These are phyloP conservation scores for Botryotinia narcissicola DNA, from an alignment of 2,329 filamentous ascomycete genomes.

Conservation along the genomic window DNA sequence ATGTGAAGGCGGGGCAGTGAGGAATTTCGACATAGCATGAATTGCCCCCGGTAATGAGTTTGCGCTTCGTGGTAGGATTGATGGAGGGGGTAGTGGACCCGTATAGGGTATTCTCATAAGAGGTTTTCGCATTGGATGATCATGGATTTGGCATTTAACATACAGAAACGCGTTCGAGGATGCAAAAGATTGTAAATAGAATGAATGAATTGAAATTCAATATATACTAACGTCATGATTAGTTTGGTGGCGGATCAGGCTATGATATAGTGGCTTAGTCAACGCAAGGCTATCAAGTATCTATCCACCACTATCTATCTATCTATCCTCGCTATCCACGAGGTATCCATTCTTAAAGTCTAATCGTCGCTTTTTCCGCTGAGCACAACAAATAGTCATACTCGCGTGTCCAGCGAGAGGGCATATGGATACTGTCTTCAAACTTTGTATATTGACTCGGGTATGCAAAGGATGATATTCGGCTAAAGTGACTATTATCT, in stretches of 20 bases:
- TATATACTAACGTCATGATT: neutral
- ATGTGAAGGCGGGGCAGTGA: conserved; percentile 57
- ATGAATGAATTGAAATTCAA: neutral
- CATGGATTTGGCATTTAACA: conserved; percentile 1
- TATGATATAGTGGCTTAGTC: neutral
- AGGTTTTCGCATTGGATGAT: conserved; percentile 58
- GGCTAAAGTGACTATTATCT: neutral
- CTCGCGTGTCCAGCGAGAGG: no score
- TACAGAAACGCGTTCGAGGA: conserved; percentile 5
- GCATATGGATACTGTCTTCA: neutral
- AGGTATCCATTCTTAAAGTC: no score
- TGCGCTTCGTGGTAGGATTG: conserved; percentile 71
- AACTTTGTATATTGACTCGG: neutral
- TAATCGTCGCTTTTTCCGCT: no score
- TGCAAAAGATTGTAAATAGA: neutral
- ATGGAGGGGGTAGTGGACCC: conserved; percentile 71
- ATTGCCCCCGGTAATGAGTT: conserved; percentile 69
- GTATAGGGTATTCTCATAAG: conserved; percentile 91
- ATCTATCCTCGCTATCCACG: neutral
- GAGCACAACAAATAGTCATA: no score
- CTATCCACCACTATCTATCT: neutral
- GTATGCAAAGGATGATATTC: neutral
- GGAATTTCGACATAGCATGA: conserved; percentile 72
- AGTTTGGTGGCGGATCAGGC: neutral
- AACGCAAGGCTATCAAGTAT: neutral